Evolutionary conservation across 2,329 filamentous ascomycete species (phyloP), one percentile per base, ranked within the genome.

Genomic region (Neonectria ditissima): DNA sequence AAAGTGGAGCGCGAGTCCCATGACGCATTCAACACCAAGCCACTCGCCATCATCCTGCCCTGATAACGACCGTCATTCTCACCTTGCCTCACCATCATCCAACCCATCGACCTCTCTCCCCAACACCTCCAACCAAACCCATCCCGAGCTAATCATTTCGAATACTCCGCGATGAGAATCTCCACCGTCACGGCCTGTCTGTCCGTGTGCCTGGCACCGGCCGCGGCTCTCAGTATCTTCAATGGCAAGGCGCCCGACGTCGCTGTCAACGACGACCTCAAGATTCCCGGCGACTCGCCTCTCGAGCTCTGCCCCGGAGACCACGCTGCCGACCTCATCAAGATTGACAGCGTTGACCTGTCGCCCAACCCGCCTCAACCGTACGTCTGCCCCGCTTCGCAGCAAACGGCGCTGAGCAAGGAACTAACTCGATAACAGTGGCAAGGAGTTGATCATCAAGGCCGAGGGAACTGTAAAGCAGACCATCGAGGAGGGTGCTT

Each of bases 241-340:
- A 74, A 73, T 69, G 71, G 73, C 65, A 70, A 73, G 48, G 66
- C 74, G 55, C 72, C 70, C 61, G 77, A 76, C 67, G 77, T 80
- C 63, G 83, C 81, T 67, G 78, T 77, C 74, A 82, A 82, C 62
- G 82, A 83, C 26, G 80, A 87, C 48, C 83, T 87, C 78, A 86
- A 89, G 69, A 91, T 97, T 16, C 90, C 92, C 1, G 94, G 96
- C 77, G 84, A 95, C 54, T 97, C 95, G 76, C 95, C 96, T 30
- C 85, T 99, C 63, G 83, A 89, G 75, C 92, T 92, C 81, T 99
- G 96, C 78, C 74, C 79, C 69, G 81, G 82, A 62, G 86, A 92
- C 66, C 92, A 92, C 62, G 79, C 80, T 52, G 78, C 88, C 55
- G 89, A 97, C 77, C 86, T 94, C 61, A 83, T 97, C 70, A 81